These are phyloP conservation scores for Mortierella alpina DNA, from an alignment of 192 early-diverging fungal genomes.

Conservation along the genomic window DNA sequence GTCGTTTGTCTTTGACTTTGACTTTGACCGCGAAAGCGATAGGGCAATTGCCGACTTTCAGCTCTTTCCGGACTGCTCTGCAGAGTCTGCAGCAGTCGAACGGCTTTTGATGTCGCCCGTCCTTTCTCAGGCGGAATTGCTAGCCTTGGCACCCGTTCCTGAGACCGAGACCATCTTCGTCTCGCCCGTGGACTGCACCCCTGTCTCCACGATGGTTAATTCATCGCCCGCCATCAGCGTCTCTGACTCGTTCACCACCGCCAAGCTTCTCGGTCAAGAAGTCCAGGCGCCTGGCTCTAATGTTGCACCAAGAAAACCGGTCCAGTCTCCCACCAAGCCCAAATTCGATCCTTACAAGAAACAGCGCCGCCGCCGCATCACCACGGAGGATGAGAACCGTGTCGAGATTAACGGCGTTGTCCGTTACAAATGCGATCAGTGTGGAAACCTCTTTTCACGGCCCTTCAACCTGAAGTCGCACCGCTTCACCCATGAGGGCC, in stretches of 20 bases:
- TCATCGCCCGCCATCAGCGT: slow-evolving; percentile 3
- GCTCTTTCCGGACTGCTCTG: slow-evolving; percentile 20
- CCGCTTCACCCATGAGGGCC: slow-evolving; percentile 67
- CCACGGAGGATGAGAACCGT: slow-evolving; percentile 39
- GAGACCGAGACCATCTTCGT: background rate
- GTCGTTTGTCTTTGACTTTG: slow-evolving; percentile 25
- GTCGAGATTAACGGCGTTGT: slow-evolving; percentile 28
- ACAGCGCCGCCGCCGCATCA: slow-evolving; percentile 43
- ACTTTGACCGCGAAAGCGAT: background rate
- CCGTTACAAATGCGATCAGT: slow-evolving; percentile 45
- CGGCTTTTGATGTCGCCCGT: background rate
- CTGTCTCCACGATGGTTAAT: too few species aligned
- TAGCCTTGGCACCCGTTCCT: background rate
- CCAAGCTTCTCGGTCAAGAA: slow-evolving; percentile 37
- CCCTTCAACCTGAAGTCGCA: slow-evolving; percentile 82
- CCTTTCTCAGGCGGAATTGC: background rate
- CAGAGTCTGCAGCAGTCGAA: slow-evolving; percentile 28
- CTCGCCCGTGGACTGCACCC: too few species aligned
- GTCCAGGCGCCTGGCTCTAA: slow-evolving; percentile 10
- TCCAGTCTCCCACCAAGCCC: slow-evolving; percentile 46
- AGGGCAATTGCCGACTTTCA: slow-evolving; percentile 29
- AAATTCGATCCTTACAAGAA: slow-evolving; percentile 38
- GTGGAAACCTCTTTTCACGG: slow-evolving; percentile 68
- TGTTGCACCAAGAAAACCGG: slow-evolving; percentile 43
- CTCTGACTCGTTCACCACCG: slow-evolving; percentile 20